phyloP scores from a whole-genome alignment of 208 protist species.

The Naegleria lovaniensis region DNA sequence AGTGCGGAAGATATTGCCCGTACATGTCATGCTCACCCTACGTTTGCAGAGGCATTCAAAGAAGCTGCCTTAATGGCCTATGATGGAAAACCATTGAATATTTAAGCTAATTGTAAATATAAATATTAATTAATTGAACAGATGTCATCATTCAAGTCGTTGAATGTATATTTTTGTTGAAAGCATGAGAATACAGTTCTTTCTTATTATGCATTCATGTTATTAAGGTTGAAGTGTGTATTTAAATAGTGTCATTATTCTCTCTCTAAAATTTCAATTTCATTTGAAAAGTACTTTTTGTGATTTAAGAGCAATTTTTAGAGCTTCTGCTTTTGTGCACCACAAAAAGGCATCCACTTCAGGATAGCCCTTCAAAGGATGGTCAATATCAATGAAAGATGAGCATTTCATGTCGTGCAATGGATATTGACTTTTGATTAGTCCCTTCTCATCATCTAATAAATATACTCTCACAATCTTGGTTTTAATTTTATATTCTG shows the following conservation, averaged over 20 bases:
- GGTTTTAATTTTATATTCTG: not conserved
- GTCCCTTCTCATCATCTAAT: not conserved
- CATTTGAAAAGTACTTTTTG: not conserved
- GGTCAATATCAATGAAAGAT: not conserved
- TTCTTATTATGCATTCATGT: too few relatives aligned
- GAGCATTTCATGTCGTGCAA: not conserved
- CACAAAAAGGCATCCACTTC: not conserved
- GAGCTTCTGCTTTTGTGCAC: not conserved
- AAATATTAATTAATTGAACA: too few relatives aligned
- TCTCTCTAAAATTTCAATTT: too few relatives aligned
- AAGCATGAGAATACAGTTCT: too few relatives aligned
- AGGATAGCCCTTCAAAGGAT: not conserved
- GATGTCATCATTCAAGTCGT: too few relatives aligned
- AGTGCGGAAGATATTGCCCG: constrained; percentile 92
- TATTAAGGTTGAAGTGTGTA: too few relatives aligned
- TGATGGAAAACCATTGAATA: constrained; percentile 92
- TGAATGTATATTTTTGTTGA: too few relatives aligned
- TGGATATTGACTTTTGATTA: not conserved
- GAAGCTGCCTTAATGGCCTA: constrained; percentile 93
- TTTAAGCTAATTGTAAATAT: constrained; percentile 77
- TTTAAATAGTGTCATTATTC: too few relatives aligned
- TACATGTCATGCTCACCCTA: constrained; percentile 98
- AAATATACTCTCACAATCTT: not conserved
- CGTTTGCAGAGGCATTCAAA: constrained; percentile 95
- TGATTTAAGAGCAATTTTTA: not conserved